Conservation (phyloP, 805 yeast genomes). For the Metschnikowia lunata region DNA sequence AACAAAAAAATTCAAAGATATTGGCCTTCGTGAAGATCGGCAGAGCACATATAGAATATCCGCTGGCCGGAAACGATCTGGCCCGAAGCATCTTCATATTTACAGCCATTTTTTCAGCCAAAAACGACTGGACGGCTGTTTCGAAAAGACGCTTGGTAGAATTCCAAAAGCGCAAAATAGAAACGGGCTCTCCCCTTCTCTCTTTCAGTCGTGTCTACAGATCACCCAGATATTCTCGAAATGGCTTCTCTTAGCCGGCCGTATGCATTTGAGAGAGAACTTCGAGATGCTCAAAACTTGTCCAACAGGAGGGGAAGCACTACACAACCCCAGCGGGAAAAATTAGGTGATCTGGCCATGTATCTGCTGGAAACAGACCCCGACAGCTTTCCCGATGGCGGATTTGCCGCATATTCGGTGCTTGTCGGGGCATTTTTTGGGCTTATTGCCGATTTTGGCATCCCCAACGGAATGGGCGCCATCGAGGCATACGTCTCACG, state of each 20-base stretch:
- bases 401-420: constrained; percentile 20
- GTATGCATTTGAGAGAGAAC: not conserved
- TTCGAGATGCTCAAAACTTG: not conserved
- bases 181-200: too few species aligned
- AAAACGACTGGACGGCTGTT: too few species aligned
- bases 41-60: too few species aligned
- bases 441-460: constrained; percentile 20
- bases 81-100: too few species aligned
- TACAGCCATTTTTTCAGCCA: too few species aligned
- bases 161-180: too few species aligned
- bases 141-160: too few species aligned
- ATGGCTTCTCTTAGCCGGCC: constrained; percentile 1
- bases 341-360: constrained; percentile 10
- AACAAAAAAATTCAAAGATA: too few species aligned
- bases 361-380: constrained; percentile 12
- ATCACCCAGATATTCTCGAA: constrained; percentile 1
- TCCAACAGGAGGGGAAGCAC: not conserved
- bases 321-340: not conserved
- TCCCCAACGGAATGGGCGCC: constrained; percentile 21
- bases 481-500: constrained; percentile 19
- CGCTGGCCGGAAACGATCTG: too few species aligned
- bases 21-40: too few species aligned
- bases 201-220: not conserved
- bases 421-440: constrained; percentile 22
- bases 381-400: constrained; percentile 24